These are phyloP conservation scores for Magnusiomyces ingens DNA, from an alignment of 1,139 yeast species.

Conservation along the genomic window DNA sequence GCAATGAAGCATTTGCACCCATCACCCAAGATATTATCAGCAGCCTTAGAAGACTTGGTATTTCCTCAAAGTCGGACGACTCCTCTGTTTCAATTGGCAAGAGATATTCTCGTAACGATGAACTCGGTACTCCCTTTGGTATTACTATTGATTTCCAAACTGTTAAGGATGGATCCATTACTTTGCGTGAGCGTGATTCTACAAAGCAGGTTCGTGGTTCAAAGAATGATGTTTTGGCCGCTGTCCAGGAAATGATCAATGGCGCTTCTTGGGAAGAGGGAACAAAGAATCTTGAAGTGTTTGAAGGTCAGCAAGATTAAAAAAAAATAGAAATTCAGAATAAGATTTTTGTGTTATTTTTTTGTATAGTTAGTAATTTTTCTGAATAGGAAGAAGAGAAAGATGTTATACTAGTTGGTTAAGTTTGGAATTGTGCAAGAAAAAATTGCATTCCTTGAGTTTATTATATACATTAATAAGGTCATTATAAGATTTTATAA, in stretches of 20 bases:
- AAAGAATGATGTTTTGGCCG: slow-evolving; percentile 66
- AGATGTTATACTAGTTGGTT: too few relatives aligned
- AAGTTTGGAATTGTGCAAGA: too few relatives aligned
- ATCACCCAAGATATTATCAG: slow-evolving; percentile 56
- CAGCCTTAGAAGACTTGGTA: slow-evolving; percentile 67
- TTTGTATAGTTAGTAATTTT: too few relatives aligned
- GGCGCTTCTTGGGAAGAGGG: slow-evolving; percentile 82
- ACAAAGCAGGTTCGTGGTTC: slow-evolving; percentile 97
- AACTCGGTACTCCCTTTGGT: slow-evolving; percentile 98
- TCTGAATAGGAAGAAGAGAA: too few relatives aligned
- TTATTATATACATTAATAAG: too few relatives aligned
- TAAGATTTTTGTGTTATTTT: too few relatives aligned
- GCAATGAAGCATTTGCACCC: slow-evolving; percentile 74
- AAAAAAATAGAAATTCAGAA: background rate
- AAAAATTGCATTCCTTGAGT: too few relatives aligned
- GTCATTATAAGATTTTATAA: too few relatives aligned
- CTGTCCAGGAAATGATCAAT: slow-evolving; percentile 67
- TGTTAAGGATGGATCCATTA: slow-evolving; percentile 79
- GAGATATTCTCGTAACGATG: slow-evolving; percentile 98
- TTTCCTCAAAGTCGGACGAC: slow-evolving; percentile 95
- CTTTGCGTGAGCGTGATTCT: slow-evolving; percentile 96
- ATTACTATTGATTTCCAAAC: slow-evolving; percentile 96
- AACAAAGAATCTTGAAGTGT: slow-evolving; percentile 43
- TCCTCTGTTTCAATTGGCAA: slow-evolving; percentile 97
- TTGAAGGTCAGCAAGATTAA: slow-evolving; percentile 39